Evolutionary conservation across 495 filamentous ascomycete genomes (phyloP).

Genomic region (Hypomontagnella submonticulosa): DNA sequence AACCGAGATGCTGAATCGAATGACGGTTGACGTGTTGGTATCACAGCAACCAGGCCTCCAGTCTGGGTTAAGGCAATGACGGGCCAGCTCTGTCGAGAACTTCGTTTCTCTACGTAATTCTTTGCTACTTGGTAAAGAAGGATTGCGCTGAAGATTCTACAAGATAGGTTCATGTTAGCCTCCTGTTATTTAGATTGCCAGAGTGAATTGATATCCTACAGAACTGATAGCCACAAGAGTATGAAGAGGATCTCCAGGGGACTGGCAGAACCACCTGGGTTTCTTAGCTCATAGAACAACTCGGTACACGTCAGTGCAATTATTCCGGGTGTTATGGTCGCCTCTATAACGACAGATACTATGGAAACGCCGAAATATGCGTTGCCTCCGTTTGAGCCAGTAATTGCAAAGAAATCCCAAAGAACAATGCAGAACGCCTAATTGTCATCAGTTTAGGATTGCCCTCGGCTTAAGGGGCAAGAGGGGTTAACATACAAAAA

Average conservation of each 20-base stretch:
- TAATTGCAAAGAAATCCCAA: constrained; percentile 5
- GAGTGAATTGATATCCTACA: constrained; percentile 5
- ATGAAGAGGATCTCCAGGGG: background rate
- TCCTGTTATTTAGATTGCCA: too few relatives aligned
- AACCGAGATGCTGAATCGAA: background rate
- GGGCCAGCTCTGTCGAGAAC: background rate
- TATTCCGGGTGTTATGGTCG: background rate
- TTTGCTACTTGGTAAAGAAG: background rate
- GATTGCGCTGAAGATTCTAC: constrained; percentile 1
- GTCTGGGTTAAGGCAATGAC: constrained; percentile 6
- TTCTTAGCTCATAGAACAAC: too few relatives aligned
- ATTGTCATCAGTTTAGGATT: background rate
- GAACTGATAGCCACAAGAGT: constrained; percentile 1
- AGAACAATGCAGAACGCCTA: constrained; percentile 1
- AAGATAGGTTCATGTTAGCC: background rate
- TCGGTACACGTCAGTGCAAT: background rate
- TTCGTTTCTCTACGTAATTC: constrained; percentile 1
- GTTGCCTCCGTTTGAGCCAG: background rate
- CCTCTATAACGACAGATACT: background rate
- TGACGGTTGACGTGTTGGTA: background rate
- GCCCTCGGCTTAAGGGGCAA: too few relatives aligned
- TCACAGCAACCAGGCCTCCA: constrained; percentile 11
- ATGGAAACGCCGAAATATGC: background rate
- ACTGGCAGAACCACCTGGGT: too few relatives aligned
- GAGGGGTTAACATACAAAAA: background rate